Base-by-base conservation (phyloP, 202 grass and related monocot genomes). In the Panicum hallii region DNA sequence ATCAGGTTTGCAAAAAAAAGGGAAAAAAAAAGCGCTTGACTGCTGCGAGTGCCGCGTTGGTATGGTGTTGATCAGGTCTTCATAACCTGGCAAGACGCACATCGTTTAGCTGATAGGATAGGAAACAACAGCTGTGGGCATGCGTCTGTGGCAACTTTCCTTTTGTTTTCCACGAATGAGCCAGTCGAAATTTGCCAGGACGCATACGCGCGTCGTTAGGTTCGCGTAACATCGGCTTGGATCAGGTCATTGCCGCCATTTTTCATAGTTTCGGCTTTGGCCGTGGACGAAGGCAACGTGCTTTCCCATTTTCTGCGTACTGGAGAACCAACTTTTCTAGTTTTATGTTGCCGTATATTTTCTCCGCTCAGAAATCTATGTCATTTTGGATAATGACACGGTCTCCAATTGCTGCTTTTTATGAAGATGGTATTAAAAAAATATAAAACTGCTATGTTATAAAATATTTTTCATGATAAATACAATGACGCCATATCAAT, bases 1-100 rank as follows among this genome's bases (percentile, higher is more conserved):
- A 53, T 53, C 28, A 74, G 15, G 32, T 11, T 30, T 52, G 45
- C 46, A 32, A 32, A 17, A 10, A 16, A 49, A 26, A 26, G 1
- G 26, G 0, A 60, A 26, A 11, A 60, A 61, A 61, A 5, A 6
- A 3, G 22, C 50, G 46, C 46, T 50, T 72, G 70, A 72, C 70
- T 72, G 70, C 7, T 32, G 47, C 46, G 40, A 14, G 5, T 32
- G 70, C 45, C 47, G 47, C 46, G 70, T 50, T 16, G 12, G 49
- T 72, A 32, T 13, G 69, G 26, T 73, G 46, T 6, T 53, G 70
- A 74, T 53, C 71, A 53, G 71, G 48, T 54, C 48, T 50, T 43
- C 1, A 5, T 73, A 4, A 34, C 30, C 26, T 72, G 70, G 46
- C 22, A 49, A 47, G n/a, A 72, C 46, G 26, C 63, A 36, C 63